phyloP scores from a whole-genome alignment of 164 flowering plant genomes.

The Vitis rotundifolia region DNA sequence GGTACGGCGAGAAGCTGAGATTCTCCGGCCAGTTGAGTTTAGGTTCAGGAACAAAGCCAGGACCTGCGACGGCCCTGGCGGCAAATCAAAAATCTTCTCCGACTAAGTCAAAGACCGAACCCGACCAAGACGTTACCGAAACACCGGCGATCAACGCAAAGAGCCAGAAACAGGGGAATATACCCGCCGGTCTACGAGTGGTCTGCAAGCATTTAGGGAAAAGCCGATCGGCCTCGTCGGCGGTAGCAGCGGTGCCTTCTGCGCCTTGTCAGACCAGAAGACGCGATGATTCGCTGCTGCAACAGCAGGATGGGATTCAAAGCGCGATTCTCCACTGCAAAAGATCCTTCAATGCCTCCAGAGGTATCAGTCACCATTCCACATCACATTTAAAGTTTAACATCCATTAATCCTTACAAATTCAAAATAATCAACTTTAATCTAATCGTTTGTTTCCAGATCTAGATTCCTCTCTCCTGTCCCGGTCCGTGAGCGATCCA shows the following conservation, averaged over 20 bases:
- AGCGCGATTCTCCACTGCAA: slow-evolving; percentile 93
- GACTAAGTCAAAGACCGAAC: slow-evolving; percentile 6
- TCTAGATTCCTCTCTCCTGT: slow-evolving; percentile 29
- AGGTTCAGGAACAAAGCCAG: slow-evolving; percentile 3
- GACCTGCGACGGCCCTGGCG: slow-evolving; percentile 1
- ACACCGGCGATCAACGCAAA: slow-evolving; percentile 11
- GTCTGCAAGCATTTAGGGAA: slow-evolving; percentile 76
- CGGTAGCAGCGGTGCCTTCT: slow-evolving; percentile 37
- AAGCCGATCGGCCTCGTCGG: slow-evolving; percentile 68
- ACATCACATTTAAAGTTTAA: no score
- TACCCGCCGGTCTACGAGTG: slow-evolving; percentile 56
- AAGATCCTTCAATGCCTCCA: slow-evolving; percentile 66
- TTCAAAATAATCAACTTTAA: not conserved
- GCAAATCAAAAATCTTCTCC: not conserved
- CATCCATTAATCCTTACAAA: not conserved
- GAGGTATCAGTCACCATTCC: slow-evolving; percentile 37
- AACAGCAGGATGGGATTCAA: slow-evolving; percentile 89
- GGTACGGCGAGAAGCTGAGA: slow-evolving; percentile 51
- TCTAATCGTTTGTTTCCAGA: slow-evolving; percentile 18
- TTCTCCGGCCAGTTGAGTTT: slow-evolving; percentile 46
- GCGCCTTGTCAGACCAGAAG: slow-evolving; percentile 27
- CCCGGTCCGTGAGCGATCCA: slow-evolving; percentile 45
- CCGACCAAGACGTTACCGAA: slow-evolving; percentile 7
- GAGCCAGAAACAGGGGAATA: slow-evolving; percentile 38
- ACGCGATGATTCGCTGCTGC: slow-evolving; percentile 78